phyloP scores from a whole-genome alignment of 805 yeast genomes.

The Cyberlindnera euphorbiiphila region DNA sequence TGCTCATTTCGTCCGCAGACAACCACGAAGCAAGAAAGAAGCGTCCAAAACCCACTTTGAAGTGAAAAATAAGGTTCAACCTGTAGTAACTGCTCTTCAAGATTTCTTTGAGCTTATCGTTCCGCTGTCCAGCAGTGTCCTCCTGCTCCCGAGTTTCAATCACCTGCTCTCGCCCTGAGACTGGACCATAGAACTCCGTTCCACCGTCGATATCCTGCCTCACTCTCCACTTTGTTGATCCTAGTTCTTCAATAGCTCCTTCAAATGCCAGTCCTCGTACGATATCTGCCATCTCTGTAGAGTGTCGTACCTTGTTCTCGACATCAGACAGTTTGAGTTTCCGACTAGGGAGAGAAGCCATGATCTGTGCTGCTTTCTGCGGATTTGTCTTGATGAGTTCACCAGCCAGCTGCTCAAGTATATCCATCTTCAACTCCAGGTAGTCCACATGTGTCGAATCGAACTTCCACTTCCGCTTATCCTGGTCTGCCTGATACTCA shows the following conservation, averaged over 20 bases:
- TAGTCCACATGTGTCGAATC: constrained; percentile 32
- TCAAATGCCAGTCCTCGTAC: constrained; percentile 21
- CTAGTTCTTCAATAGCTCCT: constrained; percentile 31
- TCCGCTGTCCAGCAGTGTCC: not conserved
- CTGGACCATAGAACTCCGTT: constrained; percentile 35
- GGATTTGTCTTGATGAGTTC: constrained; percentile 26
- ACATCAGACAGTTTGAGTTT: constrained; percentile 4
- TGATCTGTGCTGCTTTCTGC: constrained; percentile 11
- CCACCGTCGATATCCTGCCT: constrained; percentile 25
- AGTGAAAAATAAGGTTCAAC: constrained; percentile 16
- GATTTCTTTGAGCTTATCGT: not conserved
- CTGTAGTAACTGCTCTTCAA: not conserved
- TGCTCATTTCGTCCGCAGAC: constrained; percentile 21
- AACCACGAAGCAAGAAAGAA: constrained; percentile 27
- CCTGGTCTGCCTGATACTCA: constrained; percentile 25
- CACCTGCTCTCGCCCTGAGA: constrained; percentile 32
- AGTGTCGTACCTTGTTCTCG: not conserved
- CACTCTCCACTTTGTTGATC: constrained; percentile 33
- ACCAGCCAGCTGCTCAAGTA: constrained; percentile 26
- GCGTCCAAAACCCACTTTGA: constrained; percentile 26
- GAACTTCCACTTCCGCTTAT: constrained; percentile 30
- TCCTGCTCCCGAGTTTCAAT: constrained; percentile 14
- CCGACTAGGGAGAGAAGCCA: constrained; percentile 13
- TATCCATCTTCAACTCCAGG: constrained; percentile 29
- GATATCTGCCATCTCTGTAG: not conserved